Percentiles rank a stretch among this genome's conserved stretches.
These are phyloP conservation scores for Magnolia sinica DNA, from an alignment of 164 flowering plant genomes.

Conservation along the genomic window DNA sequence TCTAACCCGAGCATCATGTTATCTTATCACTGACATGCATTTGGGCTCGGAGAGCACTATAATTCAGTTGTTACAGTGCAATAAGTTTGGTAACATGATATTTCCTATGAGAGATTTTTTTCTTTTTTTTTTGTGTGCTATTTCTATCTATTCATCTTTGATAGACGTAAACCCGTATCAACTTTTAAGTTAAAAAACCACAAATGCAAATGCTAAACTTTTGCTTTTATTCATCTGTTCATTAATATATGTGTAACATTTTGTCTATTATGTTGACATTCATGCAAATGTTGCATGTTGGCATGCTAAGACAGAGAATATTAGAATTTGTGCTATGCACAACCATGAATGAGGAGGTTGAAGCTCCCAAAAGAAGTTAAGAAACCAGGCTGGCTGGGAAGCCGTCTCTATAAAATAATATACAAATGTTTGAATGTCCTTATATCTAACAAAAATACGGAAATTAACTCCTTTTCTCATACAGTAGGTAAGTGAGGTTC, in stretches of 20 bases:
- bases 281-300: not conserved
- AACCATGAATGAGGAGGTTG: not conserved
- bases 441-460: too few relatives aligned
- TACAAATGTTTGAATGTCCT: too few relatives aligned
- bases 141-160: not conserved
- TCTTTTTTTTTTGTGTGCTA: not conserved
- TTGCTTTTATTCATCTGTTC: not conserved
- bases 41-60: slow-evolving; percentile 96
- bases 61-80: slow-evolving; percentile 64
- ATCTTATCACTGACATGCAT: slow-evolving; percentile 83
- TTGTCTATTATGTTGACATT: not conserved
- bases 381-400: too few relatives aligned
- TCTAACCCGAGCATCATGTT: slow-evolving; percentile 50
- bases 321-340: not conserved
- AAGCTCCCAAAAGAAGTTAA: not conserved
- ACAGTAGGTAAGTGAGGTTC: too few relatives aligned
- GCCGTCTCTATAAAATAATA: too few relatives aligned
- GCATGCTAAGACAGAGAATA: not conserved
- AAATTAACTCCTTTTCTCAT: too few relatives aligned
- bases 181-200: not conserved
- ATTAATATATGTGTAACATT: not conserved
- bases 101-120: not conserved
- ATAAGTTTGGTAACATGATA: slow-evolving; percentile 18
- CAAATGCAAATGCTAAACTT: not conserved
- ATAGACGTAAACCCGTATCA: not conserved